phyloP scores from a whole-genome alignment of 306 rosid genomes.

The Alnus glutinosa region DNA sequence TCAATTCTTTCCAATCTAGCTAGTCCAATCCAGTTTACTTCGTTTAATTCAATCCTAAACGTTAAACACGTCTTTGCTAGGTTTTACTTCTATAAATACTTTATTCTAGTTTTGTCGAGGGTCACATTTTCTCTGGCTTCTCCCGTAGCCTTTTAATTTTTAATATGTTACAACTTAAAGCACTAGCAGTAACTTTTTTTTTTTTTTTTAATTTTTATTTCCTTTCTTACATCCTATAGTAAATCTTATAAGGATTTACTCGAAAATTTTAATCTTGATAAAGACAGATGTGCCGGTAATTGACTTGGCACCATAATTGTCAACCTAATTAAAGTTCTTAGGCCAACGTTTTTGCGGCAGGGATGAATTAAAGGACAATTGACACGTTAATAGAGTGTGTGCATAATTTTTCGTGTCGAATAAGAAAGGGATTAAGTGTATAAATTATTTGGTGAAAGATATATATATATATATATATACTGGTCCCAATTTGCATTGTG shows the following conservation, averaged over 20 bases:
- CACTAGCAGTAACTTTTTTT: too few species aligned
- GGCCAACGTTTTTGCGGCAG: neutral
- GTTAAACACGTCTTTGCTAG: too few species aligned
- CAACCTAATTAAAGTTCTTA: neutral
- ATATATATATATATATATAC: neutral
- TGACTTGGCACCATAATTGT: neutral
- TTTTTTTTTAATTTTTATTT: too few species aligned
- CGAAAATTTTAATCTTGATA: neutral
- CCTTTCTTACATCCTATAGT: neutral
- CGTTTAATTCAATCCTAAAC: too few species aligned
- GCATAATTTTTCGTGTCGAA: neutral
- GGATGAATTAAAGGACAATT: neutral
- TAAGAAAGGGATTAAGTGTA: neutral
- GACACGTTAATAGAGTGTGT: neutral
- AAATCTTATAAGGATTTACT: neutral
- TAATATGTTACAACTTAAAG: too few species aligned
- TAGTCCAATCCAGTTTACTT: too few species aligned
- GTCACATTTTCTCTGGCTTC: too few species aligned
- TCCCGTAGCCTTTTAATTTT: neutral
- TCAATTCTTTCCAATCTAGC: too few species aligned
- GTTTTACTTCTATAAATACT: too few species aligned
- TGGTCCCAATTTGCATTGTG: neutral
- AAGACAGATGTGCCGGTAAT: neutral
- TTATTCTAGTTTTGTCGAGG: too few species aligned
- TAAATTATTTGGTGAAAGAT: neutral